Evolutionary conservation across 129 eudicot species (phyloP), one percentile per base, ranked within the genome.

Genomic region (Escallonia rubra): DNA sequence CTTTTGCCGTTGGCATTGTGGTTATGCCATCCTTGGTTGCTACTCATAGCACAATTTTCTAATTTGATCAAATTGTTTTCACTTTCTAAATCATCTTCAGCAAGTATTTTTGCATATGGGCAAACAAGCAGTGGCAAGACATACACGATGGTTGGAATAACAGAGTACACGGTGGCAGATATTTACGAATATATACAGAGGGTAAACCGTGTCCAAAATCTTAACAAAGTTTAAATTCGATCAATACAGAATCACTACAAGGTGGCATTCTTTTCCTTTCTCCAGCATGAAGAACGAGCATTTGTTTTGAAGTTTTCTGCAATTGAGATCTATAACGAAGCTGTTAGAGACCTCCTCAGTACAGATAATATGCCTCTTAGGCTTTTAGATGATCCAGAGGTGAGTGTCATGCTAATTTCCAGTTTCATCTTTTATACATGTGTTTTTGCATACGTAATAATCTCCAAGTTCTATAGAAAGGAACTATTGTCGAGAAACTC

Each of bases 81-180:
- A 10, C 65, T 69, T 8, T 61, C 12, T 13, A 64, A 59, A 14
- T 57, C 63, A 63, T 61, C 5, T 61, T 65, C 79, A 94, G 99
- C 99, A 59, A 94, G 97, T 77, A 83, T 94, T 55, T 94, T 94
- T 75, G 99, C 99, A 11, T 94, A 89, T 60, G 99, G 99, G 59
- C 99, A 94, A 78, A 94, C 99, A 55, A 94, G 97, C 80, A 93
- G 98, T 70, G 98, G 98, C 74, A 93, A 93, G 75, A 93, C 98
- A 39, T 93, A 89, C 76, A 94, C 99, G 52, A 94, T 94, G 99
- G 85, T 74, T 12, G 99, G 97, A 64, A 87, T 94, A 75, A 94
- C 99, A 5, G 99, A 94, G 76, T 94, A 84, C 64, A 85, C 99
- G 2, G 99, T 94, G 39, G 96, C 97, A 7, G 99, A 94, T 73